Base-by-base conservation (phyloP, 371 early-diverging fungal species). In the Syncephalastrum sp. region DNA sequence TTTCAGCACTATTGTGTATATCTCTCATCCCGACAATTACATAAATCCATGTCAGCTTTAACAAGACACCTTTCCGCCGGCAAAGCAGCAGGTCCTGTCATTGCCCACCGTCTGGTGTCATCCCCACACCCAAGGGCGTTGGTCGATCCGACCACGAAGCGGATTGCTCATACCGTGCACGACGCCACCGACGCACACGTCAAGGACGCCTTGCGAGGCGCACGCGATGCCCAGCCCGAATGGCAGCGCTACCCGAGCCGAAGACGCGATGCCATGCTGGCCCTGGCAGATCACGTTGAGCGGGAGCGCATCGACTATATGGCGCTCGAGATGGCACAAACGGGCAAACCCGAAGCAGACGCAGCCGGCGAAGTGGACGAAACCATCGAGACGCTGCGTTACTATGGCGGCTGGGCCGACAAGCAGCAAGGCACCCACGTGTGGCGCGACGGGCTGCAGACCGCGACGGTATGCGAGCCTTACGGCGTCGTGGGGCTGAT, bases 371-470 rank as follows among this genome's bases (percentile, higher is more conserved):
- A 75, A 50, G 53, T 79, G 2, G 67, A 60, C 6, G 93, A 93
- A 57, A 68, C 83, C 5, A 74, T 90, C 25, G 88, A 90, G 21
- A 82, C 82, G 49, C 79, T 90, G 62, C 75, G 87, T 29, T 82
- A 86, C 63, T 92, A 83, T 77, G 91, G 90, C 0, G 91, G 91
- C 10, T 86, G 82, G 45, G 84, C 90, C 3, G 92, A 92, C 64
- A 91, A 91, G 63, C 62, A 83, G 12, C 68, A 79, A 50, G 74
- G 67, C n/a, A 57, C 61, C 42, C 47, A 61, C 23, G 24, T 64
- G 47, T 21, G 45, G 8, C 41, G 47, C 19, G 13, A 69, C 21
- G 50, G 46, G 1, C 29, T 67, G 21, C 66, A 69, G 23, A 66
- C 78, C 14, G 88, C 78, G 56, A 91, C 92, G 0, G 49, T 79